Evolutionary conservation across 108 stramenopile genomes (phyloP).

Genomic region (Pseudonitzschia delicatissima): DNA sequence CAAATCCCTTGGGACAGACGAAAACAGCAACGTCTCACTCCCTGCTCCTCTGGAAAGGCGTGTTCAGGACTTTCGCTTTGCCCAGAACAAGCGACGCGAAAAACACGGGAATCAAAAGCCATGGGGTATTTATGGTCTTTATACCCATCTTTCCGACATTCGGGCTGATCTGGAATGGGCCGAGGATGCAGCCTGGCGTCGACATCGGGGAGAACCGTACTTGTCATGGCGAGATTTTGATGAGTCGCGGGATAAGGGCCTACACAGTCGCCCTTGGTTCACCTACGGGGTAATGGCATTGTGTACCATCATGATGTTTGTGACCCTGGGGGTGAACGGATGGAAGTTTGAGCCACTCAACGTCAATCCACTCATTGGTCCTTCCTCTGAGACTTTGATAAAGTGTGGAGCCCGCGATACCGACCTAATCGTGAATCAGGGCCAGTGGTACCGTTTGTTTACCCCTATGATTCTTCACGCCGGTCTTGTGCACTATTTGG

Average conservation of each 20-base stretch:
- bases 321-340: slow-evolving; percentile 60
- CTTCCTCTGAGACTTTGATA: slow-evolving; percentile 78
- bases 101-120: slow-evolving; percentile 59
- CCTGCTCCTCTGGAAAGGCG: slow-evolving; percentile 49
- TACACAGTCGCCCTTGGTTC: slow-evolving; percentile 62
- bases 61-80: slow-evolving; percentile 80
- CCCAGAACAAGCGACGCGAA: slow-evolving; percentile 77
- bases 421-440: slow-evolving; percentile 75
- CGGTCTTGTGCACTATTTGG: slow-evolving; percentile 90
- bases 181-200: slow-evolving; percentile 83
- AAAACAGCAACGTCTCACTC: background rate
- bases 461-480: slow-evolving; percentile 93
- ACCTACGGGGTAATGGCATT: slow-evolving; percentile 58
- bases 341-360: slow-evolving; percentile 80
- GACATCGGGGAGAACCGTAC: slow-evolving; percentile 55
- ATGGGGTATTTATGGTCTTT: slow-evolving; percentile 66
- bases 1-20: background rate
- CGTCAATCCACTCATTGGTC: slow-evolving; percentile 91
- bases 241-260: slow-evolving; percentile 31
- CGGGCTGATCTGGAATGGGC: slow-evolving; percentile 80
- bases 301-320: slow-evolving; percentile 65
- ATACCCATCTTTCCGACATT: slow-evolving; percentile 69
- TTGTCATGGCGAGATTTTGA: slow-evolving; percentile 78
- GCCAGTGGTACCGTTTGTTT: slow-evolving; percentile 85
- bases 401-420: slow-evolving; percentile 84